These are phyloP conservation scores for Monilinia laxa DNA, from an alignment of 2,329 filamentous ascomycete genomes.

Conservation along the genomic window DNA sequence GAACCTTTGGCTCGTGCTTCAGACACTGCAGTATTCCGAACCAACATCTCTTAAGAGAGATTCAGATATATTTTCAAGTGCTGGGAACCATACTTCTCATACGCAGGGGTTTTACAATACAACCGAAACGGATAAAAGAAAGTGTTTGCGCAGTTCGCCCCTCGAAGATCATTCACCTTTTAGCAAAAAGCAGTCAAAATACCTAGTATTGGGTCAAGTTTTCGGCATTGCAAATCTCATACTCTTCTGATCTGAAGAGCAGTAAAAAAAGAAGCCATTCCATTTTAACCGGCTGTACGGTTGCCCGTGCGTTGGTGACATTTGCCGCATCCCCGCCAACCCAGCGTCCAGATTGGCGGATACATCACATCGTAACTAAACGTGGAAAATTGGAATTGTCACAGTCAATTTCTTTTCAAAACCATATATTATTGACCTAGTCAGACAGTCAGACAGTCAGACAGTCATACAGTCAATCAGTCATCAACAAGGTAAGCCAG, in stretches of 20 bases:
- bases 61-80: conserved; percentile 6
- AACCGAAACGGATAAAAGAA: background rate
- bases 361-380: conserved; percentile 25
- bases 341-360: conserved; percentile 37
- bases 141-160: conserved; percentile 3
- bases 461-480: background rate
- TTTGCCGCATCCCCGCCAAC: conserved; percentile 29
- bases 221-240: background rate
- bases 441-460: too few species aligned
- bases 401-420: conserved; percentile 12
- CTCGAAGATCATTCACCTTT: background rate
- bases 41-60: conserved; percentile 26
- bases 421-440: conserved; percentile 1
- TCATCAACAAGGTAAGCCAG: conserved; percentile 29
- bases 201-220: background rate
- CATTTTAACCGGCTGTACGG: conserved; percentile 33
- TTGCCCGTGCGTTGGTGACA: conserved; percentile 36
- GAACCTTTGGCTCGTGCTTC: conserved; percentile 40
- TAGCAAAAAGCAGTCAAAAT: background rate
- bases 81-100: background rate
- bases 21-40: conserved; percentile 33
- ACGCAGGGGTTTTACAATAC: background rate
- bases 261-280: conserved; percentile 12
- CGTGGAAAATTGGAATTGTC: conserved; percentile 27
- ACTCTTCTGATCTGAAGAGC: conserved; percentile 9